Evolutionary conservation across 2,329 filamentous ascomycete species (phyloP), one percentile per base, ranked within the genome.

Genomic region (Fusarium sp.): DNA sequence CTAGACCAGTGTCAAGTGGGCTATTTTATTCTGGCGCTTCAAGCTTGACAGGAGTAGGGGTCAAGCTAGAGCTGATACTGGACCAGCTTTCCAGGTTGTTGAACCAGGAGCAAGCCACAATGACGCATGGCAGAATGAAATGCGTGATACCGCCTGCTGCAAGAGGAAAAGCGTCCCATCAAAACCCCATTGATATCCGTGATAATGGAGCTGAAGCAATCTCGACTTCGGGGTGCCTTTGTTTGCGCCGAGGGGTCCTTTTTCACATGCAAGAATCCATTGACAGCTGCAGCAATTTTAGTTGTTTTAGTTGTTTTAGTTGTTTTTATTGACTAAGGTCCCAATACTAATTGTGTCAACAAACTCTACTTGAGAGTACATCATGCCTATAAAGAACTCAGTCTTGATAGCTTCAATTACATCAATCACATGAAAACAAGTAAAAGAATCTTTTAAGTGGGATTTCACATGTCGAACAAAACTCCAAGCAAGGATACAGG

Each of bases 41-140:
- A 6, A 38, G 34, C 34, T 38, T 0, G 6, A n/a, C 18, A 38
- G 34, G 34, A 38, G 34, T 38, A 38, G 34, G 49, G 49, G 34
- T 52, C 34, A 57, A 56, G 43, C 54, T 57, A 57, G 67, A 70
- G 62, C 73, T 74, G 63, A 40, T 52, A 40, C 59, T 62, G 53
- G 56, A 62, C 57, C 62, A 75, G 68, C 74, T 72, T 64, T 66
- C 58, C 67, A 70, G 68, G 65, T 74, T 76, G 74, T 76, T 76
- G 74, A 76, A 76, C 73, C 65, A 67, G 69, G 69, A 65, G 73
- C 65, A 68, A 70, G 74, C 72, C 72, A 74, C 74, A 65, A 75
- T 76, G 74, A 76, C 74, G 74, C 72, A 74, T 45, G 73, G 74
- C 71, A 74, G 69, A 73, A 76, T 66, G 62, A 51, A 55, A 58